Percentiles rank a stretch among this genome's conserved stretches.
Evolutionary conservation across 768 basidiomycete species (phyloP).

Genomic region (Phaffia tasmanica): DNA sequence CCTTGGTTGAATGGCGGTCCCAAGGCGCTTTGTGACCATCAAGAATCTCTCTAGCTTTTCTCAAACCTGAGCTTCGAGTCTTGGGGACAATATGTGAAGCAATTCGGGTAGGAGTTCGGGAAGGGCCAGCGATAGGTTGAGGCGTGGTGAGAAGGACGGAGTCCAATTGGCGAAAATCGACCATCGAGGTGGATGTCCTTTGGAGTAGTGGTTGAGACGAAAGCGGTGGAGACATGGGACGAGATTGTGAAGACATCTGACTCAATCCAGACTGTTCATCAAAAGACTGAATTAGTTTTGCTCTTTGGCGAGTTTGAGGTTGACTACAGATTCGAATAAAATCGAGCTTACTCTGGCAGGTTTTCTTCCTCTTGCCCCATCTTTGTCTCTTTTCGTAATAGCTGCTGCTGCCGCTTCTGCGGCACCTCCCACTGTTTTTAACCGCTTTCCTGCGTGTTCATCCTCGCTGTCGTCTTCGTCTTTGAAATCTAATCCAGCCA

Average conservation of each 20-base stretch:
- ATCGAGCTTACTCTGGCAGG: neutral
- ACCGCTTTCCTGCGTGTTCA: conserved; percentile 7
- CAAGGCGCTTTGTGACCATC: conserved; percentile 11
- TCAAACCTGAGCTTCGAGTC: neutral
- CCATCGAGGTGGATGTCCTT: conserved; percentile 66
- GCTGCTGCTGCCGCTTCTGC: conserved; percentile 12
- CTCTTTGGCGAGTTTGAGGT: no score
- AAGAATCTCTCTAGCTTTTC: neutral
- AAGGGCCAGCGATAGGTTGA: conserved; percentile 19
- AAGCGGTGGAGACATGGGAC: conserved; percentile 15
- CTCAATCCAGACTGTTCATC: neutral
- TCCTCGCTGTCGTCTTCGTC: conserved; percentile 23
- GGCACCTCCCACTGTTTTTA: conserved; percentile 5
- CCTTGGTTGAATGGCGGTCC: neutral
- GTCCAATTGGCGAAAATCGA: conserved; percentile 50
- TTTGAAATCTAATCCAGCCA: conserved; percentile 21
- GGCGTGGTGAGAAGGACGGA: conserved; percentile 19
- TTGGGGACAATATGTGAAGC: neutral
- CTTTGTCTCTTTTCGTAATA: conserved; percentile 26
- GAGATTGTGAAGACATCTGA: conserved; percentile 5
- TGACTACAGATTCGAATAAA: no score
- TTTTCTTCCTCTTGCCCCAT: conserved; percentile 12
- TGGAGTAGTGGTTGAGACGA: conserved; percentile 46
- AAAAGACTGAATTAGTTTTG: no score
- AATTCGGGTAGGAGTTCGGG: conserved; percentile 13